Evolutionary conservation across 148 eudicot genomes (phyloP).

Genomic region (Drosera capensis): DNA sequence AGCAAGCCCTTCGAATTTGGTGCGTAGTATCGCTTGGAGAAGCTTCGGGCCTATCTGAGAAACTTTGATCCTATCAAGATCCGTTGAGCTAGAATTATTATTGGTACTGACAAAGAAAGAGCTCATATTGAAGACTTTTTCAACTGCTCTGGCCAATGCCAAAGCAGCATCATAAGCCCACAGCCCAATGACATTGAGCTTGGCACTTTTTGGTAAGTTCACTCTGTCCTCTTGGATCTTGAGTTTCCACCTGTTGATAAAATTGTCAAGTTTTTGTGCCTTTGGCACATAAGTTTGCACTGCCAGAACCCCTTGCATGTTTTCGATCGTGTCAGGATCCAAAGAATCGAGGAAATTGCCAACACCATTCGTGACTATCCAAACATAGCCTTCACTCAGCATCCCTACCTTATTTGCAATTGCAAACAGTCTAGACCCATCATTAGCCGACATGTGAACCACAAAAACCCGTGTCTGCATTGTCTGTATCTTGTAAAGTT

Average conservation of each 20-base stretch:
- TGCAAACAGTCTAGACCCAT: slow-evolving; percentile 17
- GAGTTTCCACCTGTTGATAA: slow-evolving; percentile 12
- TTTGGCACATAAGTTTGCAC: slow-evolving; percentile 21
- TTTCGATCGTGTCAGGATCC: slow-evolving; percentile 6
- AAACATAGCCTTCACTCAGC: slow-evolving; percentile 37
- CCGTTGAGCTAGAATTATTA: neutral
- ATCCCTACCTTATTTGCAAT: slow-evolving; percentile 23
- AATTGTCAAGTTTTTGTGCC: slow-evolving; percentile 10
- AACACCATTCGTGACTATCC: slow-evolving; percentile 29
- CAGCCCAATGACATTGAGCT: slow-evolving; percentile 16
- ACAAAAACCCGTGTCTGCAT: slow-evolving; percentile 20
- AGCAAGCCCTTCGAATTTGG: slow-evolving; percentile 15
- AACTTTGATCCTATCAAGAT: slow-evolving; percentile 2
- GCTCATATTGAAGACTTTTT: slow-evolving; percentile 7
- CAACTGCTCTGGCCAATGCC: slow-evolving; percentile 27
- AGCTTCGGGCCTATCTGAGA: slow-evolving; percentile 22
- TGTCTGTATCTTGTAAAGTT: too few relatives aligned
- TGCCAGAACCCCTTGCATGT: slow-evolving; percentile 39
- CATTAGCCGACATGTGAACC: slow-evolving; percentile 14
- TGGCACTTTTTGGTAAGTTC: neutral
- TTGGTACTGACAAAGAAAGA: neutral
- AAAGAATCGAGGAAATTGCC: slow-evolving; percentile 9
- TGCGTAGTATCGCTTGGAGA: slow-evolving; percentile 6
- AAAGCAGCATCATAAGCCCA: slow-evolving; percentile 41
- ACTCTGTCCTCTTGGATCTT: slow-evolving; percentile 6